phyloP scores from a whole-genome alignment of 345 rosid genomes.

The Firmiana major region DNA sequence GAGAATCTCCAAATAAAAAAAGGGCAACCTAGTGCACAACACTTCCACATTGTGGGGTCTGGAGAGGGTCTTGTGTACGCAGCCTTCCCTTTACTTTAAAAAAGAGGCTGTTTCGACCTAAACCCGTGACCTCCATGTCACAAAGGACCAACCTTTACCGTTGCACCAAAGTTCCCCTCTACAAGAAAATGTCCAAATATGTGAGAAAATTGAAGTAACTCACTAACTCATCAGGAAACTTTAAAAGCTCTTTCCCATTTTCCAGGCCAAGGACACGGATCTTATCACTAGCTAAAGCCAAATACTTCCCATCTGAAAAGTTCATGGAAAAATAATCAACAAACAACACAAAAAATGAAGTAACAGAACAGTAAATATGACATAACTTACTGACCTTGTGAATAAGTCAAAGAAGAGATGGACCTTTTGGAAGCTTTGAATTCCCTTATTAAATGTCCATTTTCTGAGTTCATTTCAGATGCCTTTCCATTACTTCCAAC shows the following conservation, averaged over 20 bases:
- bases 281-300: constrained; percentile 28
- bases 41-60: too few relatives aligned
- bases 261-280: constrained; percentile 28
- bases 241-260: constrained; percentile 38
- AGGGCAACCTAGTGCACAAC: too few relatives aligned
- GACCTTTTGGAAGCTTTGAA: constrained; percentile 35
- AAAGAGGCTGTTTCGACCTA: too few relatives aligned
- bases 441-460: constrained; percentile 31
- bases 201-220: constrained; percentile 8
- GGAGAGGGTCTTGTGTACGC: too few relatives aligned
- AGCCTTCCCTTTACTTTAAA: too few relatives aligned
- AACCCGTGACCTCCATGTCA: too few relatives aligned
- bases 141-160: too few relatives aligned
- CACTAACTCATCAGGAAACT: constrained; percentile 33
- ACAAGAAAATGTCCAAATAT: background rate
- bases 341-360: background rate
- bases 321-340: constrained; percentile 1
- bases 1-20: constrained; percentile 5
- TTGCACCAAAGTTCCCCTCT: too few relatives aligned
- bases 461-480: constrained; percentile 32
- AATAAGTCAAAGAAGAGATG: constrained; percentile 33
- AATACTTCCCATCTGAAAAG: constrained; percentile 33
- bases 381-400: constrained; percentile 28
- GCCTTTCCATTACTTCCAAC: constrained; percentile 35
- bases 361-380: background rate